Conservation (phyloP, 2,329 filamentous ascomycete species). For the Stagonosporopsis chrysanthemi region DNA sequence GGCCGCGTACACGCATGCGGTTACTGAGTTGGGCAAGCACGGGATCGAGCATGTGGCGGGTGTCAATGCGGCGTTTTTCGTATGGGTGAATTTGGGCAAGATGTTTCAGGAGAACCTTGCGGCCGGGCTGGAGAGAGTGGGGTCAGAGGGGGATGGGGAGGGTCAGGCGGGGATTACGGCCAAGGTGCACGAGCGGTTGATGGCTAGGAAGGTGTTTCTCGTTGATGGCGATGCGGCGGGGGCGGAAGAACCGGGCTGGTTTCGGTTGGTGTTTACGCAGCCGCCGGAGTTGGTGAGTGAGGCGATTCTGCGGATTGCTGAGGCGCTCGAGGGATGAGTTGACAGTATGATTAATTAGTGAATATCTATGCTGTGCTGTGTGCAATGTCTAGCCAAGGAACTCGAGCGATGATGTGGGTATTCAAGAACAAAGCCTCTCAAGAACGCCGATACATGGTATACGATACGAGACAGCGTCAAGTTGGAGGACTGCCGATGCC, state of each 20-base stretch:
- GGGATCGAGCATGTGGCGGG: slow-evolving; percentile 50
- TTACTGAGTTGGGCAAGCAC: slow-evolving; percentile 30
- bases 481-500: slow-evolving; percentile 34
- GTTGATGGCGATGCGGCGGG: slow-evolving; percentile 58
- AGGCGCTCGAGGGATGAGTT: not conserved
- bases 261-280: slow-evolving; percentile 59
- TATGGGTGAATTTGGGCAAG: slow-evolving; percentile 51
- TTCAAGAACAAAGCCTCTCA: not conserved
- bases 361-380: not conserved
- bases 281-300: slow-evolving; percentile 3
- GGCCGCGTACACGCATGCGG: slow-evolving; percentile 23
- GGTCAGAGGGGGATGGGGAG: not conserved
- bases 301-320: slow-evolving; percentile 2
- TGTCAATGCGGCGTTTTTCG: slow-evolving; percentile 56
- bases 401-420: slow-evolving; percentile 1
- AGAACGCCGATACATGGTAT: not conserved
- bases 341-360: not conserved
- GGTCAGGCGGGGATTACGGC: slow-evolving; percentile 54
- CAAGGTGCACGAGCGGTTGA: slow-evolving; percentile 54
- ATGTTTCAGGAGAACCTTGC: slow-evolving; percentile 18
- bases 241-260: slow-evolving; percentile 59
- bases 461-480: not conserved
- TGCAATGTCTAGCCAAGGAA: not conserved
- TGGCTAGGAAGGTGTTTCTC: slow-evolving; percentile 59
- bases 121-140: not conserved